phyloP scores from a whole-genome alignment of 768 basidiomycete species.

The Mrakia gelida region DNA sequence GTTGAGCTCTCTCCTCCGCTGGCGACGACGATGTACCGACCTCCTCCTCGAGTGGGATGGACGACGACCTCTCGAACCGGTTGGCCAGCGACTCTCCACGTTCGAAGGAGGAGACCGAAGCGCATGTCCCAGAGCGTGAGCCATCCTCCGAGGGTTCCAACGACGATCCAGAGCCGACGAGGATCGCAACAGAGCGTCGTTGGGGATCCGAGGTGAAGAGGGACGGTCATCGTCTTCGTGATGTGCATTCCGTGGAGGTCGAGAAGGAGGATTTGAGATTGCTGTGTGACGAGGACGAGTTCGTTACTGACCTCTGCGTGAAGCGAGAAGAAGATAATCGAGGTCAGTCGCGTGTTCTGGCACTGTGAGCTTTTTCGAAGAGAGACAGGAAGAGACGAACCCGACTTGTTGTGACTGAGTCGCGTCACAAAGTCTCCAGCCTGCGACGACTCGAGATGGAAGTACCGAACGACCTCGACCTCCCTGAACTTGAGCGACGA shows the following conservation, averaged over 20 bases:
- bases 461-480: constrained; percentile 37
- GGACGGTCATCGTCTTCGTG: constrained; percentile 73
- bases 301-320: constrained; percentile 44
- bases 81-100: constrained; percentile 56
- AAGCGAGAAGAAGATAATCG: too few relatives aligned
- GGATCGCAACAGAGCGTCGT: constrained; percentile 78
- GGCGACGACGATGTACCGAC: constrained; percentile 79
- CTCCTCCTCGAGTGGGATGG: constrained; percentile 78
- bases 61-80: constrained; percentile 65
- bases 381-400: constrained; percentile 45
- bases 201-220: constrained; percentile 78
- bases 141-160: constrained; percentile 78
- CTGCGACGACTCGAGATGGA: constrained; percentile 36
- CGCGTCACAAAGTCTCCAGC: constrained; percentile 61
- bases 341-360: not conserved
- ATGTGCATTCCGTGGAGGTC: constrained; percentile 81
- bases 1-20: not conserved
- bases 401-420: constrained; percentile 74
- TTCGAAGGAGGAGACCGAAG: constrained; percentile 81
- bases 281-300: constrained; percentile 78
- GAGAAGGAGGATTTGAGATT: constrained; percentile 66
- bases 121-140: constrained; percentile 92
- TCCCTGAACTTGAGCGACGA: constrained; percentile 38
- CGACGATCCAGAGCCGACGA: constrained; percentile 79
- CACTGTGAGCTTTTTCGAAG: not conserved